phyloP scores from a whole-genome alignment of 805 yeast genomes.

The Starmerella bombicola region DNA sequence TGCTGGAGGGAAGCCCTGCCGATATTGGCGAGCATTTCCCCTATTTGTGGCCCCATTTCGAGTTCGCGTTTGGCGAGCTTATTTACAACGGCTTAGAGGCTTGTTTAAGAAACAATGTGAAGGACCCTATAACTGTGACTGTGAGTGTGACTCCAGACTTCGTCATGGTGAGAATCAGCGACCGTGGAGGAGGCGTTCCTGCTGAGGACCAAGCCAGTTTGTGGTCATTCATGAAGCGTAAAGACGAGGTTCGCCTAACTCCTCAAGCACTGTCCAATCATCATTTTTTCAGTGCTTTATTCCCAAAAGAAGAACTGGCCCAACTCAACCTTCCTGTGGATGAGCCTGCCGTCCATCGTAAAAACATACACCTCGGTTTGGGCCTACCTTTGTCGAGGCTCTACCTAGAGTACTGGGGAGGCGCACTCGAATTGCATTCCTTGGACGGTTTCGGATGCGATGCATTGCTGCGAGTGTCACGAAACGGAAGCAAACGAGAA shows the following conservation, averaged over 20 bases:
- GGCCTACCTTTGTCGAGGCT: conserved; percentile 89
- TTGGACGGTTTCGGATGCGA: conserved; percentile 89
- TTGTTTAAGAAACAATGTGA: conserved; percentile 42
- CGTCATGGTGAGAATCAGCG: conserved; percentile 67
- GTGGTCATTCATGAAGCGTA: conserved; percentile 66
- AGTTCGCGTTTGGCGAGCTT: conserved; percentile 77
- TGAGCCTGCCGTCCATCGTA: not conserved
- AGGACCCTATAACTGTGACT: conserved; percentile 56
- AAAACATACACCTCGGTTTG: conserved; percentile 49
- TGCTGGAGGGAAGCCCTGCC: conserved; percentile 46
- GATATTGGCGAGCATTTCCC: conserved; percentile 52
- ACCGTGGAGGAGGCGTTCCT: conserved; percentile 79
- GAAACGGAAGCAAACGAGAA: conserved; percentile 57
- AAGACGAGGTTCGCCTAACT: conserved; percentile 9
- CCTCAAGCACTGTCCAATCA: conserved; percentile 17
- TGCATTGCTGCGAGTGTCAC: conserved; percentile 64
- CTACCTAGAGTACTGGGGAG: conserved; percentile 95
- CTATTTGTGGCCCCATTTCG: conserved; percentile 74
- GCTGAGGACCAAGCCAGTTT: conserved; percentile 45
- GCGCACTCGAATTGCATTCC: conserved; percentile 67
- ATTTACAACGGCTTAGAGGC: conserved; percentile 77
- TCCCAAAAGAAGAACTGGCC: conserved; percentile 18
- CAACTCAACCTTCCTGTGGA: not conserved
- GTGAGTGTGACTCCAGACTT: conserved; percentile 54
- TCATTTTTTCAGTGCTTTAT: conserved; percentile 18